Percentiles rank a stretch among this genome's conserved stretches.
Evolutionary conservation across 2,329 filamentous ascomycete species (phyloP).

Genomic region (Bipolaris bicolor): DNA sequence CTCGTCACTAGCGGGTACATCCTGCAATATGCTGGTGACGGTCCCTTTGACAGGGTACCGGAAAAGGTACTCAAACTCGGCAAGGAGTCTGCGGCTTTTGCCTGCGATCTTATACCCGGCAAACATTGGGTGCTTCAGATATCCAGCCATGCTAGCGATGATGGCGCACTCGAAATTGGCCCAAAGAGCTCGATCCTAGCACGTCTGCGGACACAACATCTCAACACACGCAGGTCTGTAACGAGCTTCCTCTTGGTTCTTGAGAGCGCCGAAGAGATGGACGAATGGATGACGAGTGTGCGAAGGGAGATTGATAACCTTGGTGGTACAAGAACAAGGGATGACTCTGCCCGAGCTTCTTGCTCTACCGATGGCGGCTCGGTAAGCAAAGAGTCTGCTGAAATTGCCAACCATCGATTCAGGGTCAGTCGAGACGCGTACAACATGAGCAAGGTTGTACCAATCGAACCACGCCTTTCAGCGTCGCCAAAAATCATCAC

Average conservation of each 20-base stretch:
- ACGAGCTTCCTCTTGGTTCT: constrained; percentile 75
- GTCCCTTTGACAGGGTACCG: constrained; percentile 72
- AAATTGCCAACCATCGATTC: constrained; percentile 47
- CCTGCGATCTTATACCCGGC: constrained; percentile 78
- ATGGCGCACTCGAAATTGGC: constrained; percentile 54
- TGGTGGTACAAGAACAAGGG: constrained; percentile 65
- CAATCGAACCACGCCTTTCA: constrained; percentile 44
- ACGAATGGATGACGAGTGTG: constrained; percentile 72
- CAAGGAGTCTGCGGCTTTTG: constrained; percentile 79
- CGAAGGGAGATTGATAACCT: constrained; percentile 72
- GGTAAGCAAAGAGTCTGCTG: constrained; percentile 31
- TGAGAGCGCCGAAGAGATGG: constrained; percentile 75
- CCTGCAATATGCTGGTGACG: constrained; percentile 75
- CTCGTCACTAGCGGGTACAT: constrained; percentile 74
- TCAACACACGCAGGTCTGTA: constrained; percentile 61
- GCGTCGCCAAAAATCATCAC: constrained; percentile 39
- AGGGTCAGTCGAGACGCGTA: constrained; percentile 45
- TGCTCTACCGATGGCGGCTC: constrained; percentile 35
- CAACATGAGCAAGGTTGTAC: constrained; percentile 36
- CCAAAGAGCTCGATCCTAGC: constrained; percentile 67
- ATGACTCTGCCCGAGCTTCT: constrained; percentile 37
- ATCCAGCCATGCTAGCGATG: constrained; percentile 67
- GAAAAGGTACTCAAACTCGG: constrained; percentile 75
- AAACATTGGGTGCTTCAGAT: constrained; percentile 82
- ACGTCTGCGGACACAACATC: constrained; percentile 65